These are phyloP conservation scores for Pseudoscleropodium purum DNA, from an alignment of 225 moss, liverwort and hornwort genomes.

Conservation along the genomic window DNA sequence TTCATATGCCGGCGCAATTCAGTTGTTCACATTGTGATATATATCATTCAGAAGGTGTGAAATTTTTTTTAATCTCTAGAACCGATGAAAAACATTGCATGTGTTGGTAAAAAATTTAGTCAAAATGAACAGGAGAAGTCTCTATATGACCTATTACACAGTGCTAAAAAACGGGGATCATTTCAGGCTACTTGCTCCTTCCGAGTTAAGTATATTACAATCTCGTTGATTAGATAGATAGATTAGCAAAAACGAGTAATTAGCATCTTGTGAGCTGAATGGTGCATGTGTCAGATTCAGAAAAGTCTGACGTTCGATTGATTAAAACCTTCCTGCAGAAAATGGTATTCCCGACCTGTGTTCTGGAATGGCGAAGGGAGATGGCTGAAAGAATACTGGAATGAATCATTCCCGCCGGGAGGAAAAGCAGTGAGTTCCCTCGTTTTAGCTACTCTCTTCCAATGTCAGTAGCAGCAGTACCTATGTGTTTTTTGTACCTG, in stretches of 20 bases:
- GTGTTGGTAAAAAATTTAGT: background rate
- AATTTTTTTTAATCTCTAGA: background rate
- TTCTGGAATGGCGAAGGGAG: conserved; percentile 50
- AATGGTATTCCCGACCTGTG: conserved; percentile 41
- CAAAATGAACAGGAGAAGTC: background rate
- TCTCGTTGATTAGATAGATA: background rate
- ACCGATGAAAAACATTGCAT: background rate
- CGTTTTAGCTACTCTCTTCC: background rate
- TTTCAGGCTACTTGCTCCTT: background rate
- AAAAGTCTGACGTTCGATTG: background rate
- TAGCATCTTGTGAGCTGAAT: background rate
- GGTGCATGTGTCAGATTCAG: background rate
- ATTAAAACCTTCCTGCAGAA: conserved; percentile 17
- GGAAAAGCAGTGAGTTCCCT: conserved; percentile 39
- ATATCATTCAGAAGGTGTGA: background rate
- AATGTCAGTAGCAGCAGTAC: background rate
- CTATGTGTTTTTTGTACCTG: no score
- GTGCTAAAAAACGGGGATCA: no score
- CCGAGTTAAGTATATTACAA: background rate
- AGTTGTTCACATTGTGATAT: background rate
- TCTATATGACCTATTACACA: background rate
- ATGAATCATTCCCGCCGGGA: conserved; percentile 44
- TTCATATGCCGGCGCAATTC: background rate
- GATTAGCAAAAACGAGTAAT: background rate
- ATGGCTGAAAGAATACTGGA: conserved; percentile 35